These are phyloP conservation scores for Saccharum officinarum DNA, from an alignment of 176 grass and related monocot genomes.

Conservation along the genomic window DNA sequence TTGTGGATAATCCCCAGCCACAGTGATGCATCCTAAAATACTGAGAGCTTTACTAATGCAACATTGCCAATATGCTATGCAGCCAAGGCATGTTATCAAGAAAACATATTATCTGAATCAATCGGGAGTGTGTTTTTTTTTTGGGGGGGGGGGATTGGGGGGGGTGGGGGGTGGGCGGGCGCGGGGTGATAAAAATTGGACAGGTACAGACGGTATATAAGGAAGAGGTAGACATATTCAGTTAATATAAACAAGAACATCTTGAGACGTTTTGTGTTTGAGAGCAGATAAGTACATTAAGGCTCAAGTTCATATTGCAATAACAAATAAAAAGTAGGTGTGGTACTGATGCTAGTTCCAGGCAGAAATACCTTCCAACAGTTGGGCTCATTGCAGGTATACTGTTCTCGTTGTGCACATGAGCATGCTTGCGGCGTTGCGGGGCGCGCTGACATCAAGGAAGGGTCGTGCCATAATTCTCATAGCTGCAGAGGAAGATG, in stretches of 20 bases:
- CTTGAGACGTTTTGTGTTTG: background rate
- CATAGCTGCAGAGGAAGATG: slow-evolving; percentile 83
- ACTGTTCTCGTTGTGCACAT: slow-evolving; percentile 66
- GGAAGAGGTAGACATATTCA: background rate
- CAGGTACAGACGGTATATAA: background rate
- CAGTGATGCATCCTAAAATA: no score
- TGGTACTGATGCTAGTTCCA: background rate
- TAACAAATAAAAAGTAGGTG: background rate
- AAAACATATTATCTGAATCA: no score
- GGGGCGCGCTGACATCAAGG: slow-evolving; percentile 53
- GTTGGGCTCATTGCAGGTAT: slow-evolving; percentile 63
- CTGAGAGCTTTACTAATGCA: no score
- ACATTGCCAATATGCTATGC: no score
- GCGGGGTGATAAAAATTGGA: background rate
- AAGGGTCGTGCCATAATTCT: slow-evolving; percentile 74
- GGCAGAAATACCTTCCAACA: slow-evolving; percentile 64
- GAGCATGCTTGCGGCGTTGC: slow-evolving; percentile 72
- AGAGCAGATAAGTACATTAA: background rate
- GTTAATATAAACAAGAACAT: background rate
- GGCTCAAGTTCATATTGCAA: background rate
- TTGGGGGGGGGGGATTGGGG: no score
- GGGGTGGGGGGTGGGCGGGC: no score
- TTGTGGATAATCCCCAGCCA: no score
- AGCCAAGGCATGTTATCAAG: no score
- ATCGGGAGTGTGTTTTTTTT: no score